Percentiles rank a stretch among this genome's conserved stretches.
Conservation (phyloP, 371 early-diverging fungal genomes). For the Syncephalis plumigaleata region DNA sequence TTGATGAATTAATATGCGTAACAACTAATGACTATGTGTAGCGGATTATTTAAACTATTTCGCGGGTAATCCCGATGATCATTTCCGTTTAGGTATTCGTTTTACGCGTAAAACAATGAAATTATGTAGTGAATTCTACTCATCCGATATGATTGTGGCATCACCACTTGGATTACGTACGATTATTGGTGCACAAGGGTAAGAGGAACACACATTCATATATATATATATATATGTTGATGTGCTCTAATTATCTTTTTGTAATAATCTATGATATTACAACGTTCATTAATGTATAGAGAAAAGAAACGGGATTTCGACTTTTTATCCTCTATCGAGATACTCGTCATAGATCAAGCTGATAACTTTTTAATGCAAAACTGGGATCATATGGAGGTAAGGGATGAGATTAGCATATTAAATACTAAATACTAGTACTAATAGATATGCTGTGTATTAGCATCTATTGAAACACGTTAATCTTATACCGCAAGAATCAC, state of each 20-base stretch:
- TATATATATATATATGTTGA: no score
- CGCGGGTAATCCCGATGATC: slow-evolving; percentile 88
- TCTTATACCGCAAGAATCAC: slow-evolving; percentile 63
- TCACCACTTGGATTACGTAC: slow-evolving; percentile 85
- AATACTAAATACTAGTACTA: no score
- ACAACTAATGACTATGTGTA: neutral
- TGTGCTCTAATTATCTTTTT: no score
- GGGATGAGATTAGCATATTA: no score
- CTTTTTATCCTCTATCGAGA: slow-evolving; percentile 81
- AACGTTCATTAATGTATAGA: no score
- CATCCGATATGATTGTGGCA: slow-evolving; percentile 79
- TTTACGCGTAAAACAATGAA: slow-evolving; percentile 71
- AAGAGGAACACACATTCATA: no score
- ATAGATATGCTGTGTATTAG: no score
- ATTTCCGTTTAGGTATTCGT: slow-evolving; percentile 85
- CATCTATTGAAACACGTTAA: slow-evolving; percentile 72
- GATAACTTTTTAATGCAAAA: slow-evolving; percentile 91
- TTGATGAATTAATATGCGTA: neutral
- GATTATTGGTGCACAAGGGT: slow-evolving; percentile 56
- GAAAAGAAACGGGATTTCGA: slow-evolving; percentile 81
- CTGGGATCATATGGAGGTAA: slow-evolving; percentile 77
- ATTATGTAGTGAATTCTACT: slow-evolving; percentile 73
- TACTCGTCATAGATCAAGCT: slow-evolving; percentile 73
- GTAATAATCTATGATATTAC: no score
- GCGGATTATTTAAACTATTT: slow-evolving; percentile 72